Base-by-base conservation (phyloP, 108 stramenopile species). In the Asterionellopsis glacialis region DNA sequence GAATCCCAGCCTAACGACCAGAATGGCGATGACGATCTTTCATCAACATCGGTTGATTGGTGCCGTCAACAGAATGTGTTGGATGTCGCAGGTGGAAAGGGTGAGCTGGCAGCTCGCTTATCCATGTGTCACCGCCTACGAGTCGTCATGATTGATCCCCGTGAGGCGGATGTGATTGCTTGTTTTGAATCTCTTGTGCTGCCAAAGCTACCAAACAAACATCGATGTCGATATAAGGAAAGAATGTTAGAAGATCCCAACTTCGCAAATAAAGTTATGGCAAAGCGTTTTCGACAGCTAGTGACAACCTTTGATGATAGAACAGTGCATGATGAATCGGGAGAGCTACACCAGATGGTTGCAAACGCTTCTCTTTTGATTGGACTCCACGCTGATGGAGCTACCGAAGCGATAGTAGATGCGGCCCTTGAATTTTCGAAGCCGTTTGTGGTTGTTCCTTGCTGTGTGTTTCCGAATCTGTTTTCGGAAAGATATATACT, bases 341-440 rank as follows among this genome's bases (percentile, higher is more conserved):
- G 33, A 51, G 54, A 44, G 23, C 38, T 80, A 28, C 45, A 49
- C 10, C 53, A 61, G 11, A 70, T 70, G 19, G 64, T 84, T 44
- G 13, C 50, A 51, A 54, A 65, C 67, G 61, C 79, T 51, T 77
- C 84, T 23, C 52, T 95, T 11, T 66, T 93, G 14, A 73, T 90
- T 41, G 93, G 90, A 28, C 26, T 94, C 39, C 93, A 94, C 66
- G 83, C 90, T 7, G 93, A 94, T 72, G 88, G 81, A 23, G 88
- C 90, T 7, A 94, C 93, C 0, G 93, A 94, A 64, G 85, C 82
- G 6, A 91, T 94, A 52, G 90, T 91, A 3, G 86, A 94, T 50
- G 73, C 74, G 41, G 90, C 90, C 12, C 60, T 87, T 42, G 16
- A 59, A n/a, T 84, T 77, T 62, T 49, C 61, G 44, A 94, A 91